phyloP scores from a whole-genome alignment of 345 rosid genomes.

The Boechera divaricarpa region DNA sequence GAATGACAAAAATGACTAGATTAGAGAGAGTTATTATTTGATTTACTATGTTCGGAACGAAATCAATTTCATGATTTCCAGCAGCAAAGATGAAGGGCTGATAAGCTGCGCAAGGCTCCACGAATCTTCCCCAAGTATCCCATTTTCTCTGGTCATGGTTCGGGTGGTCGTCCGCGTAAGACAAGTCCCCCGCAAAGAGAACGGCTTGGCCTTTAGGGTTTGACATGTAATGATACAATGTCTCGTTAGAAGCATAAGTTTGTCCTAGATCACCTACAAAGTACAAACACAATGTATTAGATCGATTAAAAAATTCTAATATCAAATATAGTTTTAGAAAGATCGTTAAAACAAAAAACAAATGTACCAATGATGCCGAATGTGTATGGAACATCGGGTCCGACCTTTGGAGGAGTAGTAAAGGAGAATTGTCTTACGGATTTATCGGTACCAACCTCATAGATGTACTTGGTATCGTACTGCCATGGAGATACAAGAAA shows the following conservation, averaged over 20 bases:
- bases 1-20: background rate
- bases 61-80: constrained; percentile 59
- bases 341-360: background rate
- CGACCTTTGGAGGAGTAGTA: constrained; percentile 61
- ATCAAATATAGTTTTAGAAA: background rate
- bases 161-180: constrained; percentile 54
- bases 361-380: constrained; percentile 69
- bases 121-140: constrained; percentile 59
- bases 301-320: background rate
- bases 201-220: constrained; percentile 57
- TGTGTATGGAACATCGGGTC: constrained; percentile 73
- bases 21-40: background rate
- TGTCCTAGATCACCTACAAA: constrained; percentile 65
- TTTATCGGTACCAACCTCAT: constrained; percentile 53
- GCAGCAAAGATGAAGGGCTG: constrained; percentile 62
- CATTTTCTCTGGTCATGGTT: constrained; percentile 55
- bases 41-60: constrained; percentile 50
- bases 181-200: constrained; percentile 56
- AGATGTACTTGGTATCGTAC: constrained; percentile 61
- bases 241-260: constrained; percentile 55
- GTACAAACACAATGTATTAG: constrained; percentile 26
- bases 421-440: constrained; percentile 55
- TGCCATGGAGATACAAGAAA: constrained; percentile 17
- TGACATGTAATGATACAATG: constrained; percentile 53
- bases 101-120: constrained; percentile 55